Conservation (phyloP, 1,139 yeast genomes). For the Arxiozyma bovina region DNA sequence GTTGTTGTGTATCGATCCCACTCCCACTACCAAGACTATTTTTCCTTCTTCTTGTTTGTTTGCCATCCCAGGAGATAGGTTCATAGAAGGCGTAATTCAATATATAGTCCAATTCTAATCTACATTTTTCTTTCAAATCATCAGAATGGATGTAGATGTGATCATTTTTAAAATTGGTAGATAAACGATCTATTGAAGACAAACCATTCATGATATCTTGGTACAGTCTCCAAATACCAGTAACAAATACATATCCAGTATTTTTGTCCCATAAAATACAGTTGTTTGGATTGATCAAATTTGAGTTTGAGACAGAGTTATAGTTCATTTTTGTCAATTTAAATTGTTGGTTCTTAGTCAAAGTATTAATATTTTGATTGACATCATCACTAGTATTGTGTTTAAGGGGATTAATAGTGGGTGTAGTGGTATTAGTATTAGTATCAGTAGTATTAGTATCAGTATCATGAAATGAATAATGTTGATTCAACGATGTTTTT, state of each 20-base stretch:
- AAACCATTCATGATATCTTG: slow-evolving; percentile 31
- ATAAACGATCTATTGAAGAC: slow-evolving; percentile 4
- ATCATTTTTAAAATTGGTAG: not conserved
- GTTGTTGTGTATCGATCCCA: not conserved
- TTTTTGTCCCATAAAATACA: slow-evolving; percentile 85
- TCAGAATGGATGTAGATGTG: not conserved
- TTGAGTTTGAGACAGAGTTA: slow-evolving; percentile 13
- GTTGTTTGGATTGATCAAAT: slow-evolving; percentile 31
- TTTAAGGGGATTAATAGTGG: not conserved
- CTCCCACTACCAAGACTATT: slow-evolving; percentile 1
- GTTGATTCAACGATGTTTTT: not conserved
- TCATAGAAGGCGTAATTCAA: slow-evolving; percentile 13
- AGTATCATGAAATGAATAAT: not conserved
- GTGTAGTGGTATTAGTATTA: too few species aligned
- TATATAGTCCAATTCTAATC: slow-evolving; percentile 13
- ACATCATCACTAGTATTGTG: not conserved
- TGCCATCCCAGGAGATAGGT: slow-evolving; percentile 4
- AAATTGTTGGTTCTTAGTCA: slow-evolving; percentile 29
- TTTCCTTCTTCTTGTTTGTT: slow-evolving; percentile 9
- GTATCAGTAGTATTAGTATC: not conserved
- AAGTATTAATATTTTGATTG: slow-evolving; percentile 4
- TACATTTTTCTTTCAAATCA: slow-evolving; percentile 2
- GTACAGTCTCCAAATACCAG: slow-evolving; percentile 73
- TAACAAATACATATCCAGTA: slow-evolving; percentile 81
- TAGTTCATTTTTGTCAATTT: slow-evolving; percentile 23